phyloP scores from a whole-genome alignment of 2,329 filamentous ascomycete genomes.

The Colletotrichum melonis region DNA sequence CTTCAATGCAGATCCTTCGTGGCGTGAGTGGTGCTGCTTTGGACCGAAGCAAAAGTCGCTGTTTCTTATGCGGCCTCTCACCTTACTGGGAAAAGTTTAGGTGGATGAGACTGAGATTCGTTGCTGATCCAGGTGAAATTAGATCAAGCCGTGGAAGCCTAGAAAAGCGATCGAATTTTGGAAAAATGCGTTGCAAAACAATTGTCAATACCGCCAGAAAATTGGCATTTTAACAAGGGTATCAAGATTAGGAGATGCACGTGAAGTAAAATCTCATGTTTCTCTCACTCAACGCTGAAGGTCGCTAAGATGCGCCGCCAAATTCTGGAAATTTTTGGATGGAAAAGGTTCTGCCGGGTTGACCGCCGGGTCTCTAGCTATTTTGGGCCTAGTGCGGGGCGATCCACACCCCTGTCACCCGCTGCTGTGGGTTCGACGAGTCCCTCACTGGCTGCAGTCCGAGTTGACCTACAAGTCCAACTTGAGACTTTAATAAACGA shows the following conservation, averaged over 20 bases:
- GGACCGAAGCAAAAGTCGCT: not conserved
- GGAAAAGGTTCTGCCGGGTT: slow-evolving; percentile 47
- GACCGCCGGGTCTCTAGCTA: slow-evolving; percentile 48
- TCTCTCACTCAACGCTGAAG: not conserved
- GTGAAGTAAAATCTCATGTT: not conserved
- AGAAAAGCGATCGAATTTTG: not conserved
- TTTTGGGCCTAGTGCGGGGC: slow-evolving; percentile 50
- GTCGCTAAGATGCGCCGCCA: slow-evolving; percentile 22
- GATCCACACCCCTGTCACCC: slow-evolving; percentile 31
- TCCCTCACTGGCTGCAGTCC: slow-evolving; percentile 26
- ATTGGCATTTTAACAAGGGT: slow-evolving; percentile 1
- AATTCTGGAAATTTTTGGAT: slow-evolving; percentile 48
- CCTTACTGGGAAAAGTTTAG: not conserved
- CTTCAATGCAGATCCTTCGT: not conserved
- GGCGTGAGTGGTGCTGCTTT: not conserved
- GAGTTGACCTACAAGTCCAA: not conserved
- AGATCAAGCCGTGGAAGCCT: not conserved
- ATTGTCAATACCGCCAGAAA: not conserved
- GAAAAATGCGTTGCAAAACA: not conserved
- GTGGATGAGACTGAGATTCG: not conserved
- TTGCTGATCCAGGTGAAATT: not conserved
- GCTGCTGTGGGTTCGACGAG: not conserved
- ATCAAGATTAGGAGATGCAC: slow-evolving; percentile 12
- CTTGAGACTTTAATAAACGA: not conserved
- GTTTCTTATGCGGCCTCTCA: not conserved